Evolutionary conservation across 768 basidiomycete species (phyloP).

Genomic region (Rhodocollybia butyracea): DNA sequence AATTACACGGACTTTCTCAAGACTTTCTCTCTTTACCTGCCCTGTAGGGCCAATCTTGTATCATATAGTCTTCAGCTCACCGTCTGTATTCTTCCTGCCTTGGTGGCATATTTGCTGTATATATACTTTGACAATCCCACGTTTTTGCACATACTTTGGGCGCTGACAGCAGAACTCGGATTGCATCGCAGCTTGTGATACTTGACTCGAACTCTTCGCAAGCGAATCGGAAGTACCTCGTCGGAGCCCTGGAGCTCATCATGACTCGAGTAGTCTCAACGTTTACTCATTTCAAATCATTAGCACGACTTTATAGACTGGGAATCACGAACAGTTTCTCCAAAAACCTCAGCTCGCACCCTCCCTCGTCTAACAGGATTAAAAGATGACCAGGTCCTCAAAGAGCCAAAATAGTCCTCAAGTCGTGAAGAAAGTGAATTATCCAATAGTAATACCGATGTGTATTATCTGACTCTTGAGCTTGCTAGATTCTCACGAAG

Average conservation of each 20-base stretch:
- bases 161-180: not conserved
- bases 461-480: not conserved
- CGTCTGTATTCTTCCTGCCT: not conserved
- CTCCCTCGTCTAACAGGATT: not conserved
- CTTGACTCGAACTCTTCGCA: not conserved
- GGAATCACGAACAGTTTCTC: not conserved
- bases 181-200: not conserved
- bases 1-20: not conserved
- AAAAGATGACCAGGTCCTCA: constrained; percentile 3
- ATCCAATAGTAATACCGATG: not conserved
- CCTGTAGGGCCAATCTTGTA: not conserved
- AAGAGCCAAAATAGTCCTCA: not conserved
- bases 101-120: not conserved
- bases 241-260: not conserved
- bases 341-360: not conserved
- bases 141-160: not conserved
- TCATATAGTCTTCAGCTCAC: not conserved
- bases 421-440: not conserved
- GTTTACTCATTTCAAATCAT: not conserved
- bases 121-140: not conserved
- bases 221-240: not conserved
- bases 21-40: not conserved
- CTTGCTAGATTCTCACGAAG: not conserved
- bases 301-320: not conserved
- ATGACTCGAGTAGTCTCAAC: not conserved